Conservation (phyloP, 768 basidiomycete species). For the Boletus barrowsii region DNA sequence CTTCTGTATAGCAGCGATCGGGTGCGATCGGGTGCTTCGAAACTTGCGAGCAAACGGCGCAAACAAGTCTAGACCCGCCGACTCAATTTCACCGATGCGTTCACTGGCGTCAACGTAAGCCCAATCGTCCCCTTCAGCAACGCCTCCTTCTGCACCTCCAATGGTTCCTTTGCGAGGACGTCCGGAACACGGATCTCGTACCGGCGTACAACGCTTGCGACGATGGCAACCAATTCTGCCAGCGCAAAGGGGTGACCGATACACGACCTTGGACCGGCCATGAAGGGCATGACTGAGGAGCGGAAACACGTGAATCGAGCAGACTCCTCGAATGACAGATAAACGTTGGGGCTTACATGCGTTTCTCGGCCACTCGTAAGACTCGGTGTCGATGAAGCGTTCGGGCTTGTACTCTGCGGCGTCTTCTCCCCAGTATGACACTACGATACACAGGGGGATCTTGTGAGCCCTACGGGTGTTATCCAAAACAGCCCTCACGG, state of each 20-base stretch:
- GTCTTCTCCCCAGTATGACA: conserved; percentile 49
- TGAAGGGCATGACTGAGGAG: conserved; percentile 42
- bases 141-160: conserved; percentile 32
- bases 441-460: conserved; percentile 20
- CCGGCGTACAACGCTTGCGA: conserved; percentile 41
- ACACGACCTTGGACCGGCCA: conserved; percentile 44
- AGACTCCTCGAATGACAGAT: too few species aligned
- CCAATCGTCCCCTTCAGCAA: conserved; percentile 38
- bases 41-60: too few species aligned
- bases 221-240: conserved; percentile 39
- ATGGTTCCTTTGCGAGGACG: conserved; percentile 27
- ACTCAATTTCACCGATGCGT: conserved; percentile 15
- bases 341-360: conserved; percentile 36
- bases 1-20: too few species aligned
- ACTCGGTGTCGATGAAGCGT: conserved; percentile 48
- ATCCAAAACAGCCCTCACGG: conserved; percentile 30
- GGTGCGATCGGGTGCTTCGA: too few species aligned
- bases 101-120: conserved; percentile 35
- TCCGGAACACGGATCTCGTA: conserved; percentile 42
- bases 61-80: not conserved
- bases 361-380: conserved; percentile 50
- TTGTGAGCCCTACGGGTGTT: not conserved
- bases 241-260: conserved; percentile 50
- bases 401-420: conserved; percentile 44
- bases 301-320: too few species aligned